Conservation (phyloP, 257 asterid species). For the Datura wrightii region DNA sequence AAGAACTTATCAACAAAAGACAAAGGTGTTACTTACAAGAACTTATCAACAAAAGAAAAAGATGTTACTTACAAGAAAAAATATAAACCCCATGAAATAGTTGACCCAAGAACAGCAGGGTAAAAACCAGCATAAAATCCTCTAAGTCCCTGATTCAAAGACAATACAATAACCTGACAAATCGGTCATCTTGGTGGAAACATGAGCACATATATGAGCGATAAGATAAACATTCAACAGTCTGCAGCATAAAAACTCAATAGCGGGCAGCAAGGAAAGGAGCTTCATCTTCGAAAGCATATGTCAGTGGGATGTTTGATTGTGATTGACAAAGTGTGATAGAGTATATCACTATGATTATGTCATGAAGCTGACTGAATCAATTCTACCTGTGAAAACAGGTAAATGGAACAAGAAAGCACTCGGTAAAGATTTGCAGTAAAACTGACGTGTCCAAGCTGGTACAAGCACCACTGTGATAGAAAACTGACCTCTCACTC, state of each 20-base stretch:
- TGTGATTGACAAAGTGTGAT: conserved; percentile 16
- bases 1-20: background rate
- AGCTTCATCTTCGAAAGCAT: conserved; percentile 11
- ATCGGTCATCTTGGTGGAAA: background rate
- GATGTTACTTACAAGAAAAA: conserved; percentile 81
- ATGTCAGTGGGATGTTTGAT: background rate
- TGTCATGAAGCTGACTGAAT: background rate
- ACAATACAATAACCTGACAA: background rate
- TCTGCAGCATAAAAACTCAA: background rate
- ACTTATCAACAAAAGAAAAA: conserved; percentile 26
- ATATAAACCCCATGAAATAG: conserved; percentile 92
- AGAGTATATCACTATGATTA: background rate
- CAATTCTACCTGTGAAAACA: background rate
- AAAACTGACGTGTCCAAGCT: background rate
- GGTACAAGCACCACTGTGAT: background rate
- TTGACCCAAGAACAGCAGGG: conserved; percentile 98
- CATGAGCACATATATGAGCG: background rate
- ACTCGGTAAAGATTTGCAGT: background rate
- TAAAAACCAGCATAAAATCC: conserved; percentile 94
- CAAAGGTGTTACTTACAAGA: conserved; percentile 65
- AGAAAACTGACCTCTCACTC: background rate
- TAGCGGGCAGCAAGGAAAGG: conserved; percentile 1
- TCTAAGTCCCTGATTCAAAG: conserved; percentile 74
- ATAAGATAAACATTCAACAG: conserved; percentile 6
- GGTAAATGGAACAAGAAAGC: background rate